Percentiles rank a stretch among this genome's conserved stretches.
These are phyloP conservation scores for Golubevia sp. DNA, from an alignment of 1,284 basidiomycete species.

Conservation along the genomic window DNA sequence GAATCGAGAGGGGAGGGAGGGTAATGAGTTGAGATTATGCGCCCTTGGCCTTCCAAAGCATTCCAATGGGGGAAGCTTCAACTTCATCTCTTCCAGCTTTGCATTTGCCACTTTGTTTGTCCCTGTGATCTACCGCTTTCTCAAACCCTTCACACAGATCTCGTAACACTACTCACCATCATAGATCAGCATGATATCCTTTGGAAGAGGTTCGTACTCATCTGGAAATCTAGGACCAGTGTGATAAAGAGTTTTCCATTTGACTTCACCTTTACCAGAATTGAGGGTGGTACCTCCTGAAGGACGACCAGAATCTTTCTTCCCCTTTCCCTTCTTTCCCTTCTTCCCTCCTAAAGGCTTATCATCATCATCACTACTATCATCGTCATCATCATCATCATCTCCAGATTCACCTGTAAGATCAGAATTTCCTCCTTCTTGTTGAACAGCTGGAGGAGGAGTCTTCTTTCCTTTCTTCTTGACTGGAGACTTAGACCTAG, in stretches of 20 bases:
- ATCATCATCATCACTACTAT: constrained; percentile 35
- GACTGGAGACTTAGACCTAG: background rate
- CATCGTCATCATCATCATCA: constrained; percentile 19
- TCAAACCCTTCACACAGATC: too few relatives aligned
- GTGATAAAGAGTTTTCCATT: constrained; percentile 55
- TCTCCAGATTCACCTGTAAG: too few relatives aligned
- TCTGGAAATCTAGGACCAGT: constrained; percentile 57
- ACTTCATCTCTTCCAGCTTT: too few relatives aligned
- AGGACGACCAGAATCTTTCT: background rate
- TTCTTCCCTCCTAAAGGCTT: constrained; percentile 21
- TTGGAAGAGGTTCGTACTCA: constrained; percentile 48
- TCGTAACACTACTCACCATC: constrained; percentile 23
- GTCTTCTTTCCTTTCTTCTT: background rate
- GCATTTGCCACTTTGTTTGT: too few relatives aligned
- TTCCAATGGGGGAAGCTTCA: too few relatives aligned
- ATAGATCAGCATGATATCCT: constrained; percentile 52
- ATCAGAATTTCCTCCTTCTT: constrained; percentile 12
- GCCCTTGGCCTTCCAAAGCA: too few relatives aligned
- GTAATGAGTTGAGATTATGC: background rate
- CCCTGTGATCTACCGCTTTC: too few relatives aligned
- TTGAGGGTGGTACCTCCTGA: constrained; percentile 10
- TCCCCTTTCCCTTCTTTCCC: constrained; percentile 7
- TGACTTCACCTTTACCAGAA: constrained; percentile 13
- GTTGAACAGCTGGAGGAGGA: constrained; percentile 4
- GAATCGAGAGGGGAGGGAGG: background rate